Evolutionary conservation across 306 rosid genomes (phyloP), one percentile per base, ranked within the genome.

Genomic region (Vigna angularis): DNA sequence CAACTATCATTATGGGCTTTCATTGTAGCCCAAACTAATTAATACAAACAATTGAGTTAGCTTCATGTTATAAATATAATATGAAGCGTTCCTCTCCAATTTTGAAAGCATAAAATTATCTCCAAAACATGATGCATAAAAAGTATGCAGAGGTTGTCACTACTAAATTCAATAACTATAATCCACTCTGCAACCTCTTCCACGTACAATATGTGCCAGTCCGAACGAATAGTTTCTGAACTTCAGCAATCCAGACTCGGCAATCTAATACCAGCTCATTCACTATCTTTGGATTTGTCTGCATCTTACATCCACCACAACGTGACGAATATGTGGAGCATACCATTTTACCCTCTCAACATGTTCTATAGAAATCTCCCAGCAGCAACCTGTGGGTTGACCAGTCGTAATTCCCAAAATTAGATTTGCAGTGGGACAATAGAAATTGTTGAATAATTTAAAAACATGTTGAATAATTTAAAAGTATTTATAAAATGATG

Each of bases 331-430:
- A 83, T 85, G 98, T 7, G 99, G 97, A 63, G 96, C 98, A 49
- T 93, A 95, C 99, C 93, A 95, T 82, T 95, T 95, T 69, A 95
- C 99, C 85, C 94, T 89, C 85, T 91, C 98, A 55, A 90, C 84
- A 47, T 95, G 93, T 75, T 88, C 93, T 51, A 95, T 12, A 1
- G 84, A 82, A 78, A 95, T 88, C 53, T 88, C 93, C 98, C 99
- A 95, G 68, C 85, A 75, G 75, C 82, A 84, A 63, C 97, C 99
- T 92, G 90, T 56, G 69, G 55, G 50, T 44, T 79, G 56, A 61
- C 57, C 68, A 62, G 59, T 50, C 10, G 26, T 45, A 52, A 58
- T 49, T 24, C 47, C 40, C 30, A 38, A 79, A 70, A 48, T 67
- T 20, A 36, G 4, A 59, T 51, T 65, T 59, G 62, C 44, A 75